Evolutionary conservation across 2,329 filamentous ascomycete genomes (phyloP).

Genomic region (Trichoderma polysporum): DNA sequence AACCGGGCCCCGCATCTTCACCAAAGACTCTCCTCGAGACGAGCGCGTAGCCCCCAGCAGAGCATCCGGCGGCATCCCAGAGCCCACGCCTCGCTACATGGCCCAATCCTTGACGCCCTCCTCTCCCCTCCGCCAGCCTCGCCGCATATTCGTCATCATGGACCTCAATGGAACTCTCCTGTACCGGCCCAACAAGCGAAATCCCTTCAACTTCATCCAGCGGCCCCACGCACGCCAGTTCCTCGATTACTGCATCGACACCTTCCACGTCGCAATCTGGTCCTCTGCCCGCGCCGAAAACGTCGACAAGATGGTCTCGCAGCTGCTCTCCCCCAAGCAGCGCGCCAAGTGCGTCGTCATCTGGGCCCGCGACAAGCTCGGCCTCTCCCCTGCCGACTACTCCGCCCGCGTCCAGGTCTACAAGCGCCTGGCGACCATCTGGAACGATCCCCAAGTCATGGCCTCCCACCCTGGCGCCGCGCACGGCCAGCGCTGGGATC

Average conservation of each 20-base stretch:
- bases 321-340: conserved; percentile 60
- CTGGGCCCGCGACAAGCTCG: conserved; percentile 78
- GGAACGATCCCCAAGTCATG: conserved; percentile 53
- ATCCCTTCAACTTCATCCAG: conserved; percentile 54
- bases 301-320: conserved; percentile 64
- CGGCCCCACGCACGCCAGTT: conserved; percentile 70
- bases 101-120: conserved; percentile 48
- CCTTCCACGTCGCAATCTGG: conserved; percentile 85
- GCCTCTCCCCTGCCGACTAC: conserved; percentile 65
- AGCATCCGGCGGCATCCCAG: conserved; percentile 58
- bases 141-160: conserved; percentile 75
- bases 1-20: neutral
- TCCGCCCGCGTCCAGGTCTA: conserved; percentile 76
- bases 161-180: conserved; percentile 94
- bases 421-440: conserved; percentile 76
- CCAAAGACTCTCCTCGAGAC: neutral
- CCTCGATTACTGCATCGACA: conserved; percentile 68
- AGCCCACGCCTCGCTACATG: conserved; percentile 63
- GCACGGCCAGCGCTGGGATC: conserved; percentile 60
- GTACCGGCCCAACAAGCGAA: conserved; percentile 58
- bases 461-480: conserved; percentile 45
- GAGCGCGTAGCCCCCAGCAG: conserved; percentile 32
- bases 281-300: conserved; percentile 78
- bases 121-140: conserved; percentile 44
- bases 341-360: conserved; percentile 60